These are phyloP conservation scores for Helotiales sp. DNA, from an alignment of 2,329 filamentous ascomycete species.

Conservation along the genomic window DNA sequence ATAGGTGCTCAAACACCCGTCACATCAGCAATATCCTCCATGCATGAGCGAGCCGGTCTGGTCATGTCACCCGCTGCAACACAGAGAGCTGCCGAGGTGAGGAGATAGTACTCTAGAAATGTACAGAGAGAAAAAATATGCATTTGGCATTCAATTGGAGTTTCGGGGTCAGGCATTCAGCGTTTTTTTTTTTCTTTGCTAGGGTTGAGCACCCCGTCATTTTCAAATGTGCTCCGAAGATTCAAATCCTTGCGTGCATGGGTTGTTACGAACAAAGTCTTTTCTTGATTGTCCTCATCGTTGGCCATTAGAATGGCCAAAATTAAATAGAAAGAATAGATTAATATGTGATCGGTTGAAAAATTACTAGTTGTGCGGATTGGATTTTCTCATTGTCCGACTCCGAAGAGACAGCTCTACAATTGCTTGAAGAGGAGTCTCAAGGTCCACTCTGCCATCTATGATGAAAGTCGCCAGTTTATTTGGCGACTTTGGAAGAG, in stretches of 20 bases:
- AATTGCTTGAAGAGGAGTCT: not conserved
- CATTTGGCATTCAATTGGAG: slow-evolving; percentile 27
- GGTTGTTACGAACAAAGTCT: not conserved
- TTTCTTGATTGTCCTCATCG: not conserved
- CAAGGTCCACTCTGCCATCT: no score
- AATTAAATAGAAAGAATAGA: slow-evolving; percentile 13
- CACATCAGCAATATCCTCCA: slow-evolving; percentile 44
- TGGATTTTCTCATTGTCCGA: not conserved
- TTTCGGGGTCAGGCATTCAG: slow-evolving; percentile 22
- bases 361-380: no score
- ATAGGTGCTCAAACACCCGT: slow-evolving; percentile 44
- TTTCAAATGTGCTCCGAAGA: not conserved
- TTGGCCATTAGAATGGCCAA: not conserved
- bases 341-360: slow-evolving; percentile 11
- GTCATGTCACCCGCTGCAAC: slow-evolving; percentile 38
- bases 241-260: not conserved
- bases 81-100: slow-evolving; percentile 31
- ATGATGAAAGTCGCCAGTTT: no score
- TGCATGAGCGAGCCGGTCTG: slow-evolving; percentile 39
- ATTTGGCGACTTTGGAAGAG: no score
- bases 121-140: slow-evolving; percentile 8
- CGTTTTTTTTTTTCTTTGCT: slow-evolving; percentile 12
- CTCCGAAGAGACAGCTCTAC: not conserved
- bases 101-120: slow-evolving; percentile 20
- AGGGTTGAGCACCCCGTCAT: slow-evolving; percentile 10